These are phyloP conservation scores for Circinella umbellata DNA, from an alignment of 371 early-diverging fungal genomes.

Conservation along the genomic window DNA sequence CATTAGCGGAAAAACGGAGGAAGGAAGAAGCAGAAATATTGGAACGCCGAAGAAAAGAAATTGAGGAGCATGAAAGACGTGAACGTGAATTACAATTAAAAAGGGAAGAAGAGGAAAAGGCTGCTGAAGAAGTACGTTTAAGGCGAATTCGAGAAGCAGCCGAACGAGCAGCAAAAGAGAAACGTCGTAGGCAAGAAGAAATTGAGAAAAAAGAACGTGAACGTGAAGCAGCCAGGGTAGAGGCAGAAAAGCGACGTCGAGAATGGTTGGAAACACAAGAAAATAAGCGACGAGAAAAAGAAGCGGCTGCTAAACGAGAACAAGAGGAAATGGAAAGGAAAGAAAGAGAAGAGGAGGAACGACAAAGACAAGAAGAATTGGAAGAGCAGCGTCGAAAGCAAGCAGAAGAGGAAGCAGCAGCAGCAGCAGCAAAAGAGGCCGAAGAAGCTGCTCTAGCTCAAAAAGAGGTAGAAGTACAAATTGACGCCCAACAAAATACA, in stretches of 20 bases:
- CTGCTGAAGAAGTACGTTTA: conserved; percentile 39
- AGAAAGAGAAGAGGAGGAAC: conserved; percentile 13
- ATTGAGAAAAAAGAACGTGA: conserved; percentile 37
- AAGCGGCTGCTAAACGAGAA: not conserved
- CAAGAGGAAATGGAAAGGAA: conserved; percentile 8
- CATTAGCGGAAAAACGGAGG: conserved; percentile 24
- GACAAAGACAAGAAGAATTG: conserved; percentile 4
- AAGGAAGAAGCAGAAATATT: conserved; percentile 21
- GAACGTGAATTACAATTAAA: conserved; percentile 28
- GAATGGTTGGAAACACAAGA: conserved; percentile 33
- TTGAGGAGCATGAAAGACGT: conserved; percentile 28
- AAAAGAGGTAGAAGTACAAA: not conserved
- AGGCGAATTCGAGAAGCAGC: conserved; percentile 39
- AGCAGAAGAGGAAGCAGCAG: conserved; percentile 11
- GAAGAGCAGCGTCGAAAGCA: conserved; percentile 19
- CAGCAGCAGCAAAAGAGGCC: not conserved
- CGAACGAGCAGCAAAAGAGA: conserved; percentile 50
- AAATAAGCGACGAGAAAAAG: conserved; percentile 11
- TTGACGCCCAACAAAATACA: conserved; percentile 13
- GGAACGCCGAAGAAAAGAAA: conserved; percentile 32
- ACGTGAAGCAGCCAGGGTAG: conserved; percentile 31
- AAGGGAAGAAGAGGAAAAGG: conserved; percentile 33
- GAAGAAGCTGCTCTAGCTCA: not conserved
- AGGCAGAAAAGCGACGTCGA: conserved; percentile 36
- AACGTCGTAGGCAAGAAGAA: conserved; percentile 33